Evolutionary conservation across 305 asterid genomes (phyloP).

Genomic region (Plantago lanceolata): DNA sequence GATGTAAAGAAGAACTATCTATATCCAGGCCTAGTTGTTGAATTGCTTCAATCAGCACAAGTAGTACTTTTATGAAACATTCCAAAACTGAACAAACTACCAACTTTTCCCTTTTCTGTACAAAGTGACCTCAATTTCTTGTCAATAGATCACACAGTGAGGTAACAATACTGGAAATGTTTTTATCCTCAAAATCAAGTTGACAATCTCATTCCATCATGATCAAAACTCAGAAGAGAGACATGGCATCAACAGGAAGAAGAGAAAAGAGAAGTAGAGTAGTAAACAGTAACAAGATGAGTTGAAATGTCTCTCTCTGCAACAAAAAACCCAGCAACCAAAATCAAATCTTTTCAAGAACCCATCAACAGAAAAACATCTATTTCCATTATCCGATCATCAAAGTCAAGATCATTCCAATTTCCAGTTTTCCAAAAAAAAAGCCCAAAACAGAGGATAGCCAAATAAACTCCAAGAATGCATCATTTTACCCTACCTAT

Average conservation of each 20-base stretch:
- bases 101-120: background rate
- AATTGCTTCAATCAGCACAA: background rate
- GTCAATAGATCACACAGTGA: background rate
- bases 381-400: background rate
- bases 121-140: background rate
- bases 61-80: background rate
- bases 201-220: no score
- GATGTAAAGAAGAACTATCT: background rate
- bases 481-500: constrained; percentile 34
- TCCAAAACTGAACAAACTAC: background rate
- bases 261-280: no score
- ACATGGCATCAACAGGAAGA: no score
- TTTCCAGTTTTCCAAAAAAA: constrained; percentile 25
- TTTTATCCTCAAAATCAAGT: no score
- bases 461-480: constrained; percentile 18
- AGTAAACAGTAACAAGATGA: background rate
- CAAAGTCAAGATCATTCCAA: constrained; percentile 14
- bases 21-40: background rate
- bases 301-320: background rate
- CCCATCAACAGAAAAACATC: background rate
- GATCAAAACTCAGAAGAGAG: no score
- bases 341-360: background rate
- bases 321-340: background rate
- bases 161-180: background rate
- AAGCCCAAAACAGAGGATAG: constrained; percentile 26